Evolutionary conservation across 163 green algal genomes (phyloP), one percentile per base, ranked within the genome.

Genomic region (Dunaliella salina): DNA sequence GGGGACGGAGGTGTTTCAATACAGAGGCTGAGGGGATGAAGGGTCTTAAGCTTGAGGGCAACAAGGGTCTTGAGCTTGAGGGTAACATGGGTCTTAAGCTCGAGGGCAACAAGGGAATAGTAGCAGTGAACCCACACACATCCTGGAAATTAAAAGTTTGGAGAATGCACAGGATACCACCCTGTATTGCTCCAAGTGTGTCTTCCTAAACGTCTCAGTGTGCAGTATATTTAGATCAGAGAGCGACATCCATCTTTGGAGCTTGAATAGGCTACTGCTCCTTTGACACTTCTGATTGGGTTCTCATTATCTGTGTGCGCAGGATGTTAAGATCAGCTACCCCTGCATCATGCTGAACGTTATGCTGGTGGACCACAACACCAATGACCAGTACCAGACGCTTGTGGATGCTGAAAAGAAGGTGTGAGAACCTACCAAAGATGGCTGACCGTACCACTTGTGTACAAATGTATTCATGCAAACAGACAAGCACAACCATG

Each of bases 291-390:
- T n/a, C n/a, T n/a, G n/a, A n/a, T n/a, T n/a, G n/a, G n/a, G n/a
- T n/a, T 33, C 24, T 26, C 12, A 32, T 8, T 12, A 17, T n/a
- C n/a, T n/a, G n/a, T n/a, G 24, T 72, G 40, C 35, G 80, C 81
- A 85, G 81, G 81, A 85, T 59, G 29, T 80, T 1, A 85, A 85
- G 81, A 86, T 88, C 86, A 96, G 89, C 75, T 99, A 99, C 93
- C 97, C 97, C 29, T 98, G 97, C 91, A 92, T 97, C 33, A 97
- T 99, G 90, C 96, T 99, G 33, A 99, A 99, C 90, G 95, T 97
- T n/a, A 95, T 98, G 93, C 94, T 98, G 69, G 96, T 95, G 15
- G 81, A 96, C 85, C 91, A 98, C 93, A 98, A 98, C 94, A 99
- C 96, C 81, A 99, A 99, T 92, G 91, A 97, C 86, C 97, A 99